Evolutionary conservation across 1,284 basidiomycete genomes (phyloP).

Genomic region (Thelephora terrestris): DNA sequence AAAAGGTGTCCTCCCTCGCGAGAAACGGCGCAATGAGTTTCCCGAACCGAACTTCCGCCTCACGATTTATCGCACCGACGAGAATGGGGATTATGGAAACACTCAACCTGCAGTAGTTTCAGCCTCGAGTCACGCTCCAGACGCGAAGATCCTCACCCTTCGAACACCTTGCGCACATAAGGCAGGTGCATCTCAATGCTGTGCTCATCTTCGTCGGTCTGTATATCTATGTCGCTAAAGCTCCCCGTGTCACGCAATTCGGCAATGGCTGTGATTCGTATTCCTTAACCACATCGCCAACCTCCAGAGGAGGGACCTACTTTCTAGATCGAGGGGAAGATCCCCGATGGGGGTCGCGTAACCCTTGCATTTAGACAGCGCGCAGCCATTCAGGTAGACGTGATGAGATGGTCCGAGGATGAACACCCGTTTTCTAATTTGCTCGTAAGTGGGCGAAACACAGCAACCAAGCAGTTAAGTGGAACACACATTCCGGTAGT

Average conservation of each 20-base stretch:
- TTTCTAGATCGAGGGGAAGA: conserved; percentile 67
- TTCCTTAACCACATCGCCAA: background rate
- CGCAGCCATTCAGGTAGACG: conserved; percentile 80
- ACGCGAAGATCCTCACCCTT: conserved; percentile 42
- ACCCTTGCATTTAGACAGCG: conserved; percentile 62
- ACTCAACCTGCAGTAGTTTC: conserved; percentile 37
- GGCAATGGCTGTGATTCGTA: conserved; percentile 42
- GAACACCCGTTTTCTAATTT: conserved; percentile 76
- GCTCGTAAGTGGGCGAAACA: conserved; percentile 9
- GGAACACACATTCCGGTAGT: conserved; percentile 62
- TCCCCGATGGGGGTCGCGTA: conserved; percentile 87
- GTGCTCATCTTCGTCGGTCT: conserved; percentile 89
- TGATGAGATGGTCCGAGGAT: conserved; percentile 96
- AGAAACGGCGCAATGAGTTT: conserved; percentile 74
- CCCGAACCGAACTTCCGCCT: conserved; percentile 56
- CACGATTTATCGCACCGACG: conserved; percentile 71
- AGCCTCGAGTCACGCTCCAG: background rate
- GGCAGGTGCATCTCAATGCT: conserved; percentile 98
- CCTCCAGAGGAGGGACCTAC: conserved; percentile 36
- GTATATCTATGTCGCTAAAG: conserved; percentile 61
- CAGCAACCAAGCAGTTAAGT: background rate
- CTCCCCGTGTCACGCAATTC: conserved; percentile 59
- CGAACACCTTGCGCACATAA: conserved; percentile 82
- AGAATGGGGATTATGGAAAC: conserved; percentile 86
- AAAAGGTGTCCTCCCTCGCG: conserved; percentile 68